phyloP scores from a whole-genome alignment of 257 asterid genomes.

The Plantago major region DNA sequence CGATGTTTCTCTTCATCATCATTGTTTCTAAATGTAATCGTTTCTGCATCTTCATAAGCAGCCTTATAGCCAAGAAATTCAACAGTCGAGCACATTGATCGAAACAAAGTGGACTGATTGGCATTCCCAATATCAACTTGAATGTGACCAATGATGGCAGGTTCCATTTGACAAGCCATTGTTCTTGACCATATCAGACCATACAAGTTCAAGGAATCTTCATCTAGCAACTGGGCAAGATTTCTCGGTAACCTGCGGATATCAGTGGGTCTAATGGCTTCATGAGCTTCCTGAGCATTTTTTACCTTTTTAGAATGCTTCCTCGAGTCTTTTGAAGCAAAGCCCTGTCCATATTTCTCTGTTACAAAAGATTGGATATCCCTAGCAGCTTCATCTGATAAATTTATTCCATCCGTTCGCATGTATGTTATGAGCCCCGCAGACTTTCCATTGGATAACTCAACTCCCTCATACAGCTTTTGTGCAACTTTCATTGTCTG shows the following conservation, averaged over 20 bases:
- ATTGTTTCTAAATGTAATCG: slow-evolving; percentile 22
- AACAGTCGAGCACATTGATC: slow-evolving; percentile 61
- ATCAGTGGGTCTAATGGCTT: slow-evolving; percentile 95
- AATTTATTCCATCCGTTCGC: slow-evolving; percentile 89
- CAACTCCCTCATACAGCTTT: slow-evolving; percentile 83
- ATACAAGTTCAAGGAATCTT: slow-evolving; percentile 72
- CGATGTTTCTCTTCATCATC: slow-evolving; percentile 37
- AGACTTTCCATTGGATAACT: slow-evolving; percentile 60
- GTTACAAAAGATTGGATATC: slow-evolving; percentile 57
- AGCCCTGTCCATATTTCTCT: slow-evolving; percentile 63
- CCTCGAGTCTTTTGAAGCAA: slow-evolving; percentile 56
- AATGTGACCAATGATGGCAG: slow-evolving; percentile 59
- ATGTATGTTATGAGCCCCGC: slow-evolving; percentile 85
- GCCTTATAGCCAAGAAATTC: slow-evolving; percentile 69
- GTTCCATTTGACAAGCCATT: slow-evolving; percentile 92
- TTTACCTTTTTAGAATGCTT: slow-evolving; percentile 81
- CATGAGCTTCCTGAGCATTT: slow-evolving; percentile 97
- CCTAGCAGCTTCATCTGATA: slow-evolving; percentile 78
- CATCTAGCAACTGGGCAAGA: slow-evolving; percentile 73
- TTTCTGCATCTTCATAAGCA: slow-evolving; percentile 63
- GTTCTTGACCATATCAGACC: slow-evolving; percentile 84
- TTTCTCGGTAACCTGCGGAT: slow-evolving; percentile 65
- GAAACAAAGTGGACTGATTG: slow-evolving; percentile 53
- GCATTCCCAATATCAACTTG: slow-evolving; percentile 67
- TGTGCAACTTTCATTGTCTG: slow-evolving; percentile 87